Evolutionary conservation across 192 early-diverging fungal species (phyloP), one percentile per base, ranked within the genome.

Genomic region (Phlyctochytrium bullatum): DNA sequence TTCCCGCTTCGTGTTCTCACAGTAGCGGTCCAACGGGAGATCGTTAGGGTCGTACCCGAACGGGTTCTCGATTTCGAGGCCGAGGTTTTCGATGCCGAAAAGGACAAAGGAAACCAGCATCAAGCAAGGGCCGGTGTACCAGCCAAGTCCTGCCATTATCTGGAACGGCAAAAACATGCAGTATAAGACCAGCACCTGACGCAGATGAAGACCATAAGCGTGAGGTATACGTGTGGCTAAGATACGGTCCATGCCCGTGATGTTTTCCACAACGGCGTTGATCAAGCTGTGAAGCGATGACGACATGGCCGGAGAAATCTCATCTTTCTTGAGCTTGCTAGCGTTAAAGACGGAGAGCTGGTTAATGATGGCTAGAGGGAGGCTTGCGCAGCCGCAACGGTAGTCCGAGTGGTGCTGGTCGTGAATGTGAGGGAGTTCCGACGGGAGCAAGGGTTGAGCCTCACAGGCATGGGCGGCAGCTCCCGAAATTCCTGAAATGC

Each of bases 41-140:
- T 68, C 61, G 34, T 68, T 68, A 23, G 66, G 61, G 34, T 68
- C 60, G 30, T 68, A 68, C 52, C 86, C 87, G 70, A 92, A 92
- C 3, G 91, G 91, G 67, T 92, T 91, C 79, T 93, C 91, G 35
- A 93, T 92, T 75, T 93, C 90, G n/a, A 81, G 77, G 36, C 89
- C 90, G 40, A 93, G 91, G 2, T 72, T 70, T 52, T 90, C 83
- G 50, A 93, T 86, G 70, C 92, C 92, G 29, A 92, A 72, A 36
- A 91, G 76, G 1, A 52, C n/a, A 60, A 92, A 91, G 2, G 90
- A 68, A 1, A 83, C 73, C 16, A 92, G 69, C 40, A 84, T 77
- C 59, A 86, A 79, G 16, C 91, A 40, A 16, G 83, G 76, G 30
- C 89, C 79, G 47, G 86, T 83, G 33, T 77, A 59, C 36, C 76